Base-by-base conservation (phyloP, 805 yeast species). In the Pichia occidentalis region DNA sequence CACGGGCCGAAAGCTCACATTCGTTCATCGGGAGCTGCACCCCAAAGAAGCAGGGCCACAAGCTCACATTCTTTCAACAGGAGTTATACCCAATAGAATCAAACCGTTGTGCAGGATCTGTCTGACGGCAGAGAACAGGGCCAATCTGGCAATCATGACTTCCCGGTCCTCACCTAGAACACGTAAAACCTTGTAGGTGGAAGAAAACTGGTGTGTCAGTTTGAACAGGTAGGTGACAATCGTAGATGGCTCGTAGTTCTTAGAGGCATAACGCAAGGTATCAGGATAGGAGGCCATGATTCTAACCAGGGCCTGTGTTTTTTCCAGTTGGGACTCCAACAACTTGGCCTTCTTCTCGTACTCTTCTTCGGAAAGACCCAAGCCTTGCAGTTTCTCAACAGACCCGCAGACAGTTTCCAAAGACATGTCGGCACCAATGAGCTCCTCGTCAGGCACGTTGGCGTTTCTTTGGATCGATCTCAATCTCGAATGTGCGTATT, bases 401-500 rank as follows among this genome's bases (percentile, higher is more conserved):
- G 60, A 41, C 11, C 63, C 63, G 35, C 53, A 49, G 13, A 59
- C 24, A 36, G 48, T 55, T 18, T 52, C 63, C 16, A 62, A 26
- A 6, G 56, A 48, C 42, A 58, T 35, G 37, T 61, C 47, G 10
- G 65, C 63, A 17, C 37, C 34, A 3, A 49, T 20, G 20, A 60
- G 42, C 25, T 52, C 53, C 11, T 39, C 46, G 5, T 58, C 47
- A 7, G 67, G 57, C 36, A 80, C 71, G 21, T 63, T 66, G 16
- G 95, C 76, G 52, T 85, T 85, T 69, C 97, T 82, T 65, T 85
- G 88, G 52, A 92, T 87, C 6, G 97, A 87, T 65, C 94, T 77
- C 59, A 92, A 77, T 65, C 98, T 85, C 16, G 97, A 87, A 66
- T 92, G 98, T 30, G 98, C 97, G 58, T 92, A 92, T 65, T 92